Percentiles rank a stretch among this genome's conserved stretches.
phyloP scores from a whole-genome alignment of 352 stramenopile genomes.

The Globisporangium heterothallicum region DNA sequence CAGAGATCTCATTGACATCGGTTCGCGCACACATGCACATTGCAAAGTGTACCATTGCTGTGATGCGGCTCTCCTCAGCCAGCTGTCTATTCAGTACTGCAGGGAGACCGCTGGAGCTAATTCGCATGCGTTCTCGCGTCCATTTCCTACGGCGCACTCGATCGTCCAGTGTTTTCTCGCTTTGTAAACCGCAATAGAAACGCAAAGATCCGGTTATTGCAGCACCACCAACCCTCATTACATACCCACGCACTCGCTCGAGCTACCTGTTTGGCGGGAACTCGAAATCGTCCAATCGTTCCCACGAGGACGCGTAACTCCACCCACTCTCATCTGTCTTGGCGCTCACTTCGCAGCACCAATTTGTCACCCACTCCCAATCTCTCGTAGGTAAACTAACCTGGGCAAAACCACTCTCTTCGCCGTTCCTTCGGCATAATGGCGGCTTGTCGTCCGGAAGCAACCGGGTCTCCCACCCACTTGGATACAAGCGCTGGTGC shows the following conservation, averaged over 20 bases:
- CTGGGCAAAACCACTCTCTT: conserved; percentile 39
- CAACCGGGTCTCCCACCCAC: conserved; percentile 19
- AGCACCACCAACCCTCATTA: background rate
- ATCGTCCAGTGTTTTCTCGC: conserved; percentile 28
- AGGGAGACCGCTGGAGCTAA: conserved; percentile 28
- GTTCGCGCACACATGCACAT: conserved; percentile 12
- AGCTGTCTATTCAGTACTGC: conserved; percentile 20
- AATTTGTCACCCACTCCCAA: conserved; percentile 62
- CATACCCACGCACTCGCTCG: background rate
- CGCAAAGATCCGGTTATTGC: too few relatives aligned
- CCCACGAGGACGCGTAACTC: conserved; percentile 37
- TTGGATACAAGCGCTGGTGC: conserved; percentile 35
- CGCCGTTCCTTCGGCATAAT: conserved; percentile 23
- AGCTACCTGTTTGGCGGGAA: conserved; percentile 12
- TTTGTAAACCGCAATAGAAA: conserved; percentile 9
- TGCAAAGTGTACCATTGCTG: conserved; percentile 20
- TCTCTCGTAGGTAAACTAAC: conserved; percentile 39
- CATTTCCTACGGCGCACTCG: conserved; percentile 45
- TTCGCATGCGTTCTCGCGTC: conserved; percentile 51
- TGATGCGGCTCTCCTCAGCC: conserved; percentile 25
- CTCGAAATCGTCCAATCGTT: conserved; percentile 22
- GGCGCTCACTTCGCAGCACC: conserved; percentile 32
- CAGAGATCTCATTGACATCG: too few relatives aligned
- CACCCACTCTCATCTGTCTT: conserved; percentile 53
- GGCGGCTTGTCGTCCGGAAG: conserved; percentile 16